Evolutionary conservation across 108 stramenopile genomes (phyloP), one percentile per base, ranked within the genome.

Genomic region (Cyclostephanos tholiformis): DNA sequence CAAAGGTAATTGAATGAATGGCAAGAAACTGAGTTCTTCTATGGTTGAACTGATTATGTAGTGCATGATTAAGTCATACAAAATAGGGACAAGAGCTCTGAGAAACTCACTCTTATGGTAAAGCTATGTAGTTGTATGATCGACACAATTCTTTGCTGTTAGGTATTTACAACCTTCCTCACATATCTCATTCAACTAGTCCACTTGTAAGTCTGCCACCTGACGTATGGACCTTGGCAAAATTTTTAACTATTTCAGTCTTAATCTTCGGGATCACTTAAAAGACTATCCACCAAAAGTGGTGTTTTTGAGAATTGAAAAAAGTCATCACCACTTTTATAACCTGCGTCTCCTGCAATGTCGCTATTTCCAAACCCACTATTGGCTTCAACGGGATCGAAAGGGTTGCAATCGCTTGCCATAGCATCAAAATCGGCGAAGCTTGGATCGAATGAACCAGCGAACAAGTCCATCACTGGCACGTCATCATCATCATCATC

Each of bases 401-500:
- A 67, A 10, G 63, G 39, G 44, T 60, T 20, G 44, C 50, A n/a
- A 23, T 63, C 8, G 11, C 49, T 55, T 38, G 25, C 27, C 51
- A 59, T 59, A 11, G 68, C 44, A 22, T 76, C 75, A 25, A 72
- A 71, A 32, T 63, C 44, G 62, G 29, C 72, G 57, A 78, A 78
- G 65, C 74, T 69, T 13, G 77, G 41, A 29, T 57, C 58, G 13
- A 59, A 59, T 26, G 66, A 71, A 49, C 79, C 79, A n/a, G 79
- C 59, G 53, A 82, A 82, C 57, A 82, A 68, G 48, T 82, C 72
- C 51, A 82, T 65, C 30, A 77, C 82, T 51, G 71, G 76, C 10
- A 72, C 69, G 72, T 56, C 62, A 27, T 70, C 67, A 30, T 74
- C 69, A n/a, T 67, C 66, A n/a, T 56, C 77, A 27, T 53, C 58